phyloP scores from a whole-genome alignment of 2,329 filamentous ascomycete species.

The Claviceps africana region DNA sequence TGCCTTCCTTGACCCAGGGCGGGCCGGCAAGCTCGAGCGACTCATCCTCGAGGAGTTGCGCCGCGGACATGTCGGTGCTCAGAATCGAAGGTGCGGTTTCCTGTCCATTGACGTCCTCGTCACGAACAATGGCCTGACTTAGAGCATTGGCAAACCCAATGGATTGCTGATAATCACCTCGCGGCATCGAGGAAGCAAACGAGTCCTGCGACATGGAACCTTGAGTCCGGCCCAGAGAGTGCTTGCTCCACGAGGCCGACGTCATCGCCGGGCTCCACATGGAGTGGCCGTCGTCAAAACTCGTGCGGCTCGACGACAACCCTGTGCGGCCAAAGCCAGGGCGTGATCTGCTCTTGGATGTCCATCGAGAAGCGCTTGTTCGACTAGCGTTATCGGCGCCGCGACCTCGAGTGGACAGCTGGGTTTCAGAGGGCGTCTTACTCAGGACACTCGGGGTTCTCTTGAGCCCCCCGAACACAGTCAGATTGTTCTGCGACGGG shows the following conservation, averaged over 20 bases:
- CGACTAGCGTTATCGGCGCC: conserved; percentile 49
- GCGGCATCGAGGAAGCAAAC: conserved; percentile 60
- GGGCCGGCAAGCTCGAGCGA: conserved; percentile 80
- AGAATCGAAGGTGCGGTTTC: conserved; percentile 33
- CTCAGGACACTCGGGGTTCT: conserved; percentile 83
- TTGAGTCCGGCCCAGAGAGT: conserved; percentile 80
- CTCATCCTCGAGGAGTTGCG: conserved; percentile 76
- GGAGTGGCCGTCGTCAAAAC: conserved; percentile 79
- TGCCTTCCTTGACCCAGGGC: conserved; percentile 97
- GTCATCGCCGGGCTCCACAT: conserved; percentile 76
- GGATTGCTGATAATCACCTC: conserved; percentile 81
- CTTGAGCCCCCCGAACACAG: conserved; percentile 64
- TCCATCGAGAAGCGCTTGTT: conserved; percentile 53
- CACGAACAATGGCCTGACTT: conserved; percentile 90
- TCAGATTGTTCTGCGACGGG: conserved; percentile 48
- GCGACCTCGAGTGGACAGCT: conserved; percentile 55
- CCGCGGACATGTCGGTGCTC: conserved; percentile 45
- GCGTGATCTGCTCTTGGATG: conserved; percentile 72
- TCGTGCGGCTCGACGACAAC: conserved; percentile 82
- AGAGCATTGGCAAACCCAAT: conserved; percentile 96
- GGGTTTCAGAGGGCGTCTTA: conserved; percentile 78
- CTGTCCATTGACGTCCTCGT: conserved; percentile 51
- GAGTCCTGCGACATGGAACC: conserved; percentile 89
- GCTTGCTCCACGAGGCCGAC: conserved; percentile 92
- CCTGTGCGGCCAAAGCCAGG: conserved; percentile 61